Base-by-base conservation (phyloP, 768 basidiomycete species). In the Boletus vinaceobasis region DNA sequence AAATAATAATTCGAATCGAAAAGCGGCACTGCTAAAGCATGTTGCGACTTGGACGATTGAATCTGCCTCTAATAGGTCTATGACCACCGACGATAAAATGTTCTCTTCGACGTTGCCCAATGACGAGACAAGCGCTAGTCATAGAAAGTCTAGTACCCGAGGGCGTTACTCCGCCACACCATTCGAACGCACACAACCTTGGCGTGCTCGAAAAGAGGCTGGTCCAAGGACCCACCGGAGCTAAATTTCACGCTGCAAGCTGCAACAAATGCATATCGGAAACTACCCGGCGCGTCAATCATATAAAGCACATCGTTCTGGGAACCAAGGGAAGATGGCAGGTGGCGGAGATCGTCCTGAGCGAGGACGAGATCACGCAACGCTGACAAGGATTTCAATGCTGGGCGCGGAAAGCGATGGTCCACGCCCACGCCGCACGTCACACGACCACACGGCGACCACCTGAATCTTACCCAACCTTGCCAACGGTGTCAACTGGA, bases 1-100 rank as follows among this genome's bases (percentile, higher is more conserved):
- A 58, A 59, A 61, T 60, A 69, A 67, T 61, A 69, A 65, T 70
- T 68, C 67, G 53, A 53, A 55, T 70, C 59, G 58, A 63, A 70
- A 68, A 58, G 56, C 50, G 35, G 54, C 45, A 39, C 56, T 54
- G 39, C 48, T 40, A 46, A 26, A 27, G 47, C 60, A 43, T 21
- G 59, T 50, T 40, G 42, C 53, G 27, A 49, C 63, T 52, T 29
- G 51, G 37, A 57, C 48, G 58, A 36, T 36, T 48, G 23, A 23
- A 23, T 23, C 40, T 38, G 14, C 37, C 15, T 43, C n/a, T 35
- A 32, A 15, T n/a, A n/a, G n/a, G n/a, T 21, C 21, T 44, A 7
- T 26, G 32, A 27, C 36, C 36, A 10, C 35, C 26, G 43, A 29
- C 26, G 43, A 29, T 32, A 26, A 40, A 38, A 33, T 29, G 32